Evolutionary conservation across 306 rosid species (phyloP).

Genomic region (Pyrus bretschneideri): DNA sequence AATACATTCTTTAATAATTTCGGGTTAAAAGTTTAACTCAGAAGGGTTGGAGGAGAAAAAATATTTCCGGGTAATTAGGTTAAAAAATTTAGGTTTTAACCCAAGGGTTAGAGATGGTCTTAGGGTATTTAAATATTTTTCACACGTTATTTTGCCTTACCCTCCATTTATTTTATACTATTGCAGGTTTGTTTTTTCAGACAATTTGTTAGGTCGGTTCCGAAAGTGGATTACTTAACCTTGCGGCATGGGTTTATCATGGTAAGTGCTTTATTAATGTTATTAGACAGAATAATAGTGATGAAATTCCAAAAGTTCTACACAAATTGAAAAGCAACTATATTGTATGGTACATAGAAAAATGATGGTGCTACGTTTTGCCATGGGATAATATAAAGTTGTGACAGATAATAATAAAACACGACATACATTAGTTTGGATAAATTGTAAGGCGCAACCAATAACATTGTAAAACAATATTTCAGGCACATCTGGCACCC

Average conservation of each 20-base stretch:
- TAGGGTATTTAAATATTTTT: background rate
- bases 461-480: background rate
- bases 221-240: constrained; percentile 86
- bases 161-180: background rate
- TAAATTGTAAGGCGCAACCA: background rate
- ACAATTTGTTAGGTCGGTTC: constrained; percentile 86
- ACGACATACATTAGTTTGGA: background rate
- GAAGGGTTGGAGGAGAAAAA: too few species aligned
- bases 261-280: constrained; percentile 28
- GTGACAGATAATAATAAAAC: background rate
- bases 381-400: too few species aligned
- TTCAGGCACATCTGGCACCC: constrained; percentile 90
- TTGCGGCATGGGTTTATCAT: constrained; percentile 82
- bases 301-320: background rate
- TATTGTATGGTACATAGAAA: too few species aligned
- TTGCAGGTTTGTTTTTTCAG: constrained; percentile 68
- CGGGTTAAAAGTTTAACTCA: too few species aligned
- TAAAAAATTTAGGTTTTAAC: too few species aligned
- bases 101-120: too few species aligned
- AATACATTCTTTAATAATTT: too few species aligned
- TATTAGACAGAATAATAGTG: too few species aligned
- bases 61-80: too few species aligned
- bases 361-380: background rate
- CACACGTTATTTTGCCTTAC: background rate
- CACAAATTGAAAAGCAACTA: background rate